Evolutionary conservation across 169 alveolate species (phyloP), one percentile per base, ranked within the genome.

Genomic region (Eimeria sp.): DNA sequence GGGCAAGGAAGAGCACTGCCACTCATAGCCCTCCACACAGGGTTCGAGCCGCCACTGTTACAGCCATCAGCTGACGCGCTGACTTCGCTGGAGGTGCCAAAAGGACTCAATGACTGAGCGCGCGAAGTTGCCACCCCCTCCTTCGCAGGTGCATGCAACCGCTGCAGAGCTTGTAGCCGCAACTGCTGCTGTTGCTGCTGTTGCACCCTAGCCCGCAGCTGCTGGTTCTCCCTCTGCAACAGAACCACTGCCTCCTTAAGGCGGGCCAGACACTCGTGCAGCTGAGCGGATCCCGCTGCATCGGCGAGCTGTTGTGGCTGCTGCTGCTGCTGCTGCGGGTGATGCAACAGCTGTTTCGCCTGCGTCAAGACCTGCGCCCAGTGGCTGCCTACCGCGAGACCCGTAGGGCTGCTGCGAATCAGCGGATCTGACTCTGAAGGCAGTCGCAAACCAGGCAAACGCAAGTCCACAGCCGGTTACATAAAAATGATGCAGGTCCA

Each of bases 281-380:
- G 34, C 92, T 84, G 92, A 51, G 78, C 92, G n/a, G 54, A 27
- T 20, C 92, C 92, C 25, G 92, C 92, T 30, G 73, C 92, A 34
- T 57, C 92, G 34, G 65, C 61, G 13, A 57, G 43, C 78, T 84
- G 92, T 45, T 30, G 78, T 78, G 51, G 91, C 91, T 51, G 91
- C 57, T 57, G 92, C 61, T 57, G 92, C 61, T 30, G 78, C 92
- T 83, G 91, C 91, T 51, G 91, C 57, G 76, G 92, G 43, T 27
- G 76, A 40, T 84, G 92, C 92, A 84, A 61, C 92, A 84, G 92
- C 76, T 84, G 76, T 78, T 84, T 57, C 54, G 92, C 92, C 92
- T 84, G 92, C n/a, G 63, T 20, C 76, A 84, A 47, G 13, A 78
- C 92, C 78, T 58, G 78, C 4, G 57, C 34, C 92, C 92, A 54